Percentiles rank a stretch among this genome's conserved stretches.
Conservation (phyloP, 306 rosid genomes). For the Fragaria nilgerrensis region DNA sequence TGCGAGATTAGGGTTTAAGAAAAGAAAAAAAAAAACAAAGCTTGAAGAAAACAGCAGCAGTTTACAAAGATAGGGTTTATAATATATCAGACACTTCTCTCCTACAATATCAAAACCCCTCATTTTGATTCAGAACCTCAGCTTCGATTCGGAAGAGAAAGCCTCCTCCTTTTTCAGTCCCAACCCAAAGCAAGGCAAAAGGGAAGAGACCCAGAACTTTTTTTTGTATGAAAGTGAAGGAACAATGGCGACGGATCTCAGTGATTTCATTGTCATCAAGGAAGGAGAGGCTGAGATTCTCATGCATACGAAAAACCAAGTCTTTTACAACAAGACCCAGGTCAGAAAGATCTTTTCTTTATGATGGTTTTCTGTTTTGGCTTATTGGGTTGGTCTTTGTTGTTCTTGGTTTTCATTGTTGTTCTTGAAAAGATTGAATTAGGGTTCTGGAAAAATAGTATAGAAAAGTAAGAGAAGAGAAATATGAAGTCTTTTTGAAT, state of each 20-base stretch:
- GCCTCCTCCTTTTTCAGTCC: constrained; percentile 9
- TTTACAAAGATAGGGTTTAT: constrained; percentile 35
- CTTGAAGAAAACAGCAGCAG: no score
- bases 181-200: neutral
- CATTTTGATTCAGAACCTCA: neutral
- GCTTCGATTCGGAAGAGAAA: constrained; percentile 5
- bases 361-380: constrained; percentile 4
- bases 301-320: constrained; percentile 86
- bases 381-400: constrained; percentile 13
- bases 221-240: constrained; percentile 34
- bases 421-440: neutral
- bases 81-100: constrained; percentile 6
- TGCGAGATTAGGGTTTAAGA: neutral
- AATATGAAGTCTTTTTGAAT: neutral
- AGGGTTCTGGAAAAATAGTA: constrained; percentile 4
- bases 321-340: constrained; percentile 88
- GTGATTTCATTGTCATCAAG: constrained; percentile 66
- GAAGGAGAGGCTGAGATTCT: constrained; percentile 99
- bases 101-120: neutral
- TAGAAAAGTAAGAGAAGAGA: neutral
- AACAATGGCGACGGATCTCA: constrained; percentile 66
- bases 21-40: no score
- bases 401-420: constrained; percentile 6
- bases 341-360: constrained; percentile 41
- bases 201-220: constrained; percentile 26